Evolutionary conservation across 116 monocot genomes (phyloP).

Genomic region (Cymodocea nodosa): DNA sequence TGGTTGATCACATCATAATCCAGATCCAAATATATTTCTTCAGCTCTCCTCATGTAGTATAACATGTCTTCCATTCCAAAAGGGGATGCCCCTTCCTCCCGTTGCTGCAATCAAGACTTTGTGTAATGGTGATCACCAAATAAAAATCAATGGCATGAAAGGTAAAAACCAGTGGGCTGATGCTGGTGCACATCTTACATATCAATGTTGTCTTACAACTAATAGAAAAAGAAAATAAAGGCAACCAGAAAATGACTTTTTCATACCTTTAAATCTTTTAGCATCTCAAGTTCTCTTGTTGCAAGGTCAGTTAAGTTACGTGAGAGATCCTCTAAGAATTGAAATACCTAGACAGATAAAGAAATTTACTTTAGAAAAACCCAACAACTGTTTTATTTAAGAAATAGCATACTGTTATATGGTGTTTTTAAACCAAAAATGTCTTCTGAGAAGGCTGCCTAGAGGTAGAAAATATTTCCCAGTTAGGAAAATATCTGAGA

Average conservation of each 20-base stretch:
- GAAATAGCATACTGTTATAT: too few relatives aligned
- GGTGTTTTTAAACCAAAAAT: too few relatives aligned
- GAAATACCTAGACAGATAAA: conserved; percentile 48
- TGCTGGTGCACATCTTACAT: background rate
- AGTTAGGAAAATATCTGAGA: too few relatives aligned
- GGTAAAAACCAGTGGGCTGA: background rate
- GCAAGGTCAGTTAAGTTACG: conserved; percentile 49
- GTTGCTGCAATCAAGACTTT: conserved; percentile 28
- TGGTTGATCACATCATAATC: conserved; percentile 61
- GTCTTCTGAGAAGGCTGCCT: too few relatives aligned
- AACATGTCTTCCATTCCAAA: conserved; percentile 85
- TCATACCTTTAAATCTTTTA: conserved; percentile 84
- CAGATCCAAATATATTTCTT: conserved; percentile 50
- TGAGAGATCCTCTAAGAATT: conserved; percentile 85
- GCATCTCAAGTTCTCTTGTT: conserved; percentile 60
- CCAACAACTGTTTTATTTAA: too few relatives aligned
- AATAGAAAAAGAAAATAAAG: background rate
- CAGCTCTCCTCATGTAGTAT: conserved; percentile 86
- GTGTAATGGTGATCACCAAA: background rate
- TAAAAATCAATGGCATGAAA: background rate
- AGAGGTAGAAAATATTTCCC: too few relatives aligned
- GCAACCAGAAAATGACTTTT: background rate
- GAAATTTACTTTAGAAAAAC: background rate
- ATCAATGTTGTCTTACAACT: too few relatives aligned
- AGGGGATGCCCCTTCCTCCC: conserved; percentile 64